Conservation (phyloP, 371 early-diverging fungal genomes). For the Saksenaea vasiformis region DNA sequence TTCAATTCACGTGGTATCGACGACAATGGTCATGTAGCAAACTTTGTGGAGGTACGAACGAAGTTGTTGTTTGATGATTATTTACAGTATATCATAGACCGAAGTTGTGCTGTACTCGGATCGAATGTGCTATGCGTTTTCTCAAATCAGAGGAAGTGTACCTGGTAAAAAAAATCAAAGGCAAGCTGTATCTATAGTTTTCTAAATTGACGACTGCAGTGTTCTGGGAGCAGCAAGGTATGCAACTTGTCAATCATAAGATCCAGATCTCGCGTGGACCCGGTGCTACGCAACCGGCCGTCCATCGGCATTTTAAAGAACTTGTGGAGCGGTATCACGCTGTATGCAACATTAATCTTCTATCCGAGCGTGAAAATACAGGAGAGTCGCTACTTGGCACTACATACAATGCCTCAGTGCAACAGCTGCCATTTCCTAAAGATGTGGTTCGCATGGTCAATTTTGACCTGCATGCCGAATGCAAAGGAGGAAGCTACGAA, state of each 20-base stretch:
- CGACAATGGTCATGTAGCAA: constrained; percentile 96
- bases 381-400: constrained; percentile 73
- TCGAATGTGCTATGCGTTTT: constrained; percentile 64
- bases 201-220: constrained; percentile 39
- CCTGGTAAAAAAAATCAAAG: constrained; percentile 55
- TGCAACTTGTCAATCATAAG: constrained; percentile 82
- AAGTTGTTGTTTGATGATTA: not conserved
- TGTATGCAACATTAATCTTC: constrained; percentile 82
- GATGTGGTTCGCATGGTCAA: constrained; percentile 54
- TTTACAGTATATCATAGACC: constrained; percentile 43
- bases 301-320: constrained; percentile 81
- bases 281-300: constrained; percentile 76
- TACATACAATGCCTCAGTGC: constrained; percentile 67
- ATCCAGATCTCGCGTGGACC: constrained; percentile 74
- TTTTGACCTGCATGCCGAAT: constrained; percentile 87
- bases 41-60: constrained; percentile 91
- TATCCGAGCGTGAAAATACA: constrained; percentile 68
- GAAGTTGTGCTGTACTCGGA: constrained; percentile 73
- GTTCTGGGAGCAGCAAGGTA: constrained; percentile 95
- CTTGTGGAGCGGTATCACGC: constrained; percentile 72
- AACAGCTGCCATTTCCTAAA: constrained; percentile 27
- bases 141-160: constrained; percentile 93
- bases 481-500: constrained; percentile 81
- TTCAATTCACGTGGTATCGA: constrained; percentile 97
- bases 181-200: not conserved